Base-by-base conservation (phyloP, 1,284 basidiomycete genomes). In the Pyrrhoderma lamaoense region DNA sequence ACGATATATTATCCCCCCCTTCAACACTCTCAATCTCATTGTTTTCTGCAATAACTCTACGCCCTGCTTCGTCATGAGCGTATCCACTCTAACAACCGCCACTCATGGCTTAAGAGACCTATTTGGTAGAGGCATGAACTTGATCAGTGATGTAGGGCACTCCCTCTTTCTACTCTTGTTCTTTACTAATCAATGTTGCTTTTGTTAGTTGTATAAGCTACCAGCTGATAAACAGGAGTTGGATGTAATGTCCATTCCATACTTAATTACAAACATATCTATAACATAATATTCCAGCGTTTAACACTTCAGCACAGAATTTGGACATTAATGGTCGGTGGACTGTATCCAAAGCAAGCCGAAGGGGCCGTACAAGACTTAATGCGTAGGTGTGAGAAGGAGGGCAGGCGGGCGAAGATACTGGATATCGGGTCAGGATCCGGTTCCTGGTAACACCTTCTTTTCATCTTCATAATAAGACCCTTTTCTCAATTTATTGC, bases 351-450 rank as follows among this genome's bases (percentile, higher is more conserved):
- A 2, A 36, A 36, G 27, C 40, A 55, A 23, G 48, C 53, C 4
- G 53, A 54, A 42, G 25, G 16, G 16, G 44, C 42, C 16, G 38
- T 54, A 16, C 44, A 42, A n/a, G 31, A 31, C 16, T 44, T 38
- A 8, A 34, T 54, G 19, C 35, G 35, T 19, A 40, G 38, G 38
- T 8, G 27, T n/a, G 19, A 25, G 5, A 42, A 43, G 22, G 42
- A 45, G 21, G 14, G 3, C 14, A 27, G 37, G 18, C 48, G 40
- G 21, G 44, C 49, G 9, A 40, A 44, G 37, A 55, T 55, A 27
- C 49, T 55, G 13, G 53, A 55, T 31, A 49, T 55, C 22, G 53
- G 53, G 8, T 55, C 53, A 13, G 53, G 53, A 8, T 55, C 53
- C 19, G 53, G 53, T 14, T 31, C 49, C 13, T 55, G 53, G 53